These are phyloP conservation scores for Chlamydomonas asymmetrica DNA, from an alignment of 139 green algal genomes.

Conservation along the genomic window DNA sequence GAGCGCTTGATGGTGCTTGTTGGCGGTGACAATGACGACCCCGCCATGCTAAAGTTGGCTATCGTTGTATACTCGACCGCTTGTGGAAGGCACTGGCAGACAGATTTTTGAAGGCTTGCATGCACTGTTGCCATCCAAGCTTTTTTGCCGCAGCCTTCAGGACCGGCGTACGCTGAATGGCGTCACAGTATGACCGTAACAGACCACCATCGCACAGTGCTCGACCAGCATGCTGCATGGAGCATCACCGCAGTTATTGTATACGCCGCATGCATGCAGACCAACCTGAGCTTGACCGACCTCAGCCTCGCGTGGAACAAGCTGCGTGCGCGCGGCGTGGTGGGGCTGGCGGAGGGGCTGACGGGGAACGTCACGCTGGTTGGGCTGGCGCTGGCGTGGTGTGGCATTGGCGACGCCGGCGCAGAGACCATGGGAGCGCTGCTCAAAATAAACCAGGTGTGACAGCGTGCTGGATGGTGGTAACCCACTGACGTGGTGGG, in stretches of 20 bases:
- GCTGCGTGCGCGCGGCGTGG: slow-evolving; percentile 47
- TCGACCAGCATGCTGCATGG: background rate
- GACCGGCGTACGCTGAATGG: too few species aligned
- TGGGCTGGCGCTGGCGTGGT: slow-evolving; percentile 45
- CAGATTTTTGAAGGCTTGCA: too few species aligned
- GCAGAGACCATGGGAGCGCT: slow-evolving; percentile 34
- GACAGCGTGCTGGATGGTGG: too few species aligned
- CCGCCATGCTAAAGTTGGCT: too few species aligned
- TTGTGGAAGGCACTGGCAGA: too few species aligned
- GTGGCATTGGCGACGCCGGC: slow-evolving; percentile 43
- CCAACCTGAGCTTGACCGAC: slow-evolving; percentile 40
- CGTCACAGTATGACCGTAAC: too few species aligned
- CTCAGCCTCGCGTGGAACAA: slow-evolving; percentile 59
- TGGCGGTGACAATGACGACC: too few species aligned
- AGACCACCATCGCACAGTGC: background rate
- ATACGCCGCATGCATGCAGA: slow-evolving; percentile 11
- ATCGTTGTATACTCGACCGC: too few species aligned
- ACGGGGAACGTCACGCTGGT: slow-evolving; percentile 49
- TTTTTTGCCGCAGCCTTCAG: too few species aligned
- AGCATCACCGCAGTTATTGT: background rate
- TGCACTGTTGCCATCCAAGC: too few species aligned
- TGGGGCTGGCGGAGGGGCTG: slow-evolving; percentile 46
- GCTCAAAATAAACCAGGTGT: slow-evolving; percentile 42
- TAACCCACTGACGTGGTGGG: too few species aligned
- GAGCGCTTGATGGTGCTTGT: background rate